phyloP scores from a whole-genome alignment of 352 stramenopile species.

The Chrysophaeum taylorii region DNA sequence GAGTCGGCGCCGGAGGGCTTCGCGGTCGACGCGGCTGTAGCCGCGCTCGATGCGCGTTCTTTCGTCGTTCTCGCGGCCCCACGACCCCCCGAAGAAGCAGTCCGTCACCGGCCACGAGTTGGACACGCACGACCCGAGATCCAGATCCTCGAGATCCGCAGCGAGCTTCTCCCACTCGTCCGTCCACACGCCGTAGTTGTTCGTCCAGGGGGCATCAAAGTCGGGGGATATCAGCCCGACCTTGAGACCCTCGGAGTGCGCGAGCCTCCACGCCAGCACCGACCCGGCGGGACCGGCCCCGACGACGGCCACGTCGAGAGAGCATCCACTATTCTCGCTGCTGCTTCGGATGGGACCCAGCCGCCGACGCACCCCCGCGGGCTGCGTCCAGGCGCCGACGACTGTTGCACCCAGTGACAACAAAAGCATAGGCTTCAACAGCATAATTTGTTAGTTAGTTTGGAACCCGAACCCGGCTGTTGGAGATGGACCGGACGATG shows the following conservation, averaged over 20 bases:
- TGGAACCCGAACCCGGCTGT: too few species aligned
- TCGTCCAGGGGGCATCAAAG: conserved; percentile 48
- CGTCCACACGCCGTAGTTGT: conserved; percentile 68
- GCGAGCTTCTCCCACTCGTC: conserved; percentile 61
- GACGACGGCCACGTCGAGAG: background rate
- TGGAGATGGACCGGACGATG: too few species aligned
- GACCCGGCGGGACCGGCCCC: background rate
- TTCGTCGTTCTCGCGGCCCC: conserved; percentile 48
- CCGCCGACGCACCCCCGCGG: too few species aligned
- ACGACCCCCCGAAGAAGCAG: conserved; percentile 63
- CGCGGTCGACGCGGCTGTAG: conserved; percentile 54
- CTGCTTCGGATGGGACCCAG: too few species aligned
- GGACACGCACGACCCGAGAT: conserved; percentile 37
- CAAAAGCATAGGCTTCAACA: too few species aligned
- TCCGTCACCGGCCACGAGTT: conserved; percentile 54
- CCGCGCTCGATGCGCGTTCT: conserved; percentile 45
- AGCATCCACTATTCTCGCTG: too few species aligned
- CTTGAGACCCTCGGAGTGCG: conserved; percentile 35
- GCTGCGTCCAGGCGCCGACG: too few species aligned
- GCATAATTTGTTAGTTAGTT: too few species aligned
- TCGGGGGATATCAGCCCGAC: conserved; percentile 54
- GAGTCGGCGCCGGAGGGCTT: conserved; percentile 28
- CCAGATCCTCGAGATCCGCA: conserved; percentile 30
- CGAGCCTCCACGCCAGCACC: conserved; percentile 27
- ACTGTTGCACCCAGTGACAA: too few species aligned